A percentile compares a stretch with the other conserved stretches of the same genome.
Conservation (phyloP, 192 early-diverging fungal genomes). For the Mortierella antarctica region DNA sequence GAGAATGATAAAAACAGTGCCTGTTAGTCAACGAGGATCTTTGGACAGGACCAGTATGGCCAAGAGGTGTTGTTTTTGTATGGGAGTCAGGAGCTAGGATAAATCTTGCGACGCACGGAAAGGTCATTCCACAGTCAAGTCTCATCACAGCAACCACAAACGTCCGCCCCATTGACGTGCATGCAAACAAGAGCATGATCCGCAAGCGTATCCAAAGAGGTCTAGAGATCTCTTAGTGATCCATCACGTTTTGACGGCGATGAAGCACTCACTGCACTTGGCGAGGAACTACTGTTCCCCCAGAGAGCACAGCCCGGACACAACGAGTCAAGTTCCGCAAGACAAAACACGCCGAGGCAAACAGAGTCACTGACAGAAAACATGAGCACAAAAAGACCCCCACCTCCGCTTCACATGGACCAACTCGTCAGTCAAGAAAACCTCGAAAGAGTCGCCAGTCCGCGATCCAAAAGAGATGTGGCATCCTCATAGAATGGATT, state of each 20-base stretch:
- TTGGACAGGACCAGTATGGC: background rate
- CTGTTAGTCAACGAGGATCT: background rate
- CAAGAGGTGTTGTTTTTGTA: background rate
- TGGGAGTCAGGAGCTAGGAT: conserved; percentile 54
- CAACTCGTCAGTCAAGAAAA: conserved; percentile 55
- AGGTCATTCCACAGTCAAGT: conserved; percentile 24
- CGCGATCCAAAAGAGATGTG: conserved; percentile 40
- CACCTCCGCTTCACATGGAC: conserved; percentile 43
- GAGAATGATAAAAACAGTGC: background rate
- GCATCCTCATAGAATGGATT: conserved; percentile 56
- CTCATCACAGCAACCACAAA: conserved; percentile 4
- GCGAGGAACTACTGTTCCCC: conserved; percentile 53
- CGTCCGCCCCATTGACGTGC: background rate
- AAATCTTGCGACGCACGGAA: conserved; percentile 51
- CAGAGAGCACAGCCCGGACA: conserved; percentile 47
- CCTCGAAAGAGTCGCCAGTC: conserved; percentile 50
- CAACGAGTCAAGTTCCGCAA: conserved; percentile 24
- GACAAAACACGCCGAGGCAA: background rate
- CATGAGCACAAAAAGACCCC: conserved; percentile 31
- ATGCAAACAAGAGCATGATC: conserved; percentile 15
- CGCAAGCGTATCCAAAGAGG: conserved; percentile 16
- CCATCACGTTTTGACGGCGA: background rate
- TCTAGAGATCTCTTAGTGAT: conserved; percentile 38
- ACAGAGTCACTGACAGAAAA: conserved; percentile 4
- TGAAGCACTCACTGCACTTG: conserved; percentile 30